phyloP scores from a whole-genome alignment of 208 protist species.

The Herpetomonas tarakana region DNA sequence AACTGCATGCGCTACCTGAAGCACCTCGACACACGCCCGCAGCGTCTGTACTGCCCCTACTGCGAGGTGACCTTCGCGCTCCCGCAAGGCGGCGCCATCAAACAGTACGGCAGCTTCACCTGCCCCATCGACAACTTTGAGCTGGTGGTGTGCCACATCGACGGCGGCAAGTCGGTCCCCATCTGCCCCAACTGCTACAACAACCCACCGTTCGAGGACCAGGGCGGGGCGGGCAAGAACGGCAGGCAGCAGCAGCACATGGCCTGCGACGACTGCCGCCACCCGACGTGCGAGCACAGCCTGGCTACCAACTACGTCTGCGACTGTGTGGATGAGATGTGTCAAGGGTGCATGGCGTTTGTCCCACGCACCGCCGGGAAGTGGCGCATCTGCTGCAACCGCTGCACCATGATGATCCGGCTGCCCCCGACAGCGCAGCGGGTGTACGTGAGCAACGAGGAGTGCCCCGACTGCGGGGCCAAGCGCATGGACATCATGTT shows the following conservation, averaged over 20 bases:
- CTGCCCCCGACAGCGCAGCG: constrained; percentile 82
- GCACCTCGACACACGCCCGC: constrained; percentile 76
- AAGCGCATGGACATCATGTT: constrained; percentile 77
- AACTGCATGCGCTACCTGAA: constrained; percentile 93
- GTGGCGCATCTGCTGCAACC: constrained; percentile 89
- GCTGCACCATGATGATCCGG: constrained; percentile 86
- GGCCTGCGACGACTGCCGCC: constrained; percentile 91
- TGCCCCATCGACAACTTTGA: constrained; percentile 95
- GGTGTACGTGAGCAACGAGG: constrained; percentile 67
- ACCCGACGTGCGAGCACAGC: constrained; percentile 89
- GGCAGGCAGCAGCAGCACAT: constrained; percentile 40
- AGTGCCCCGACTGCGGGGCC: constrained; percentile 76
- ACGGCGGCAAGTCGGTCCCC: constrained; percentile 86
- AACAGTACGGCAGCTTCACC: constrained; percentile 77
- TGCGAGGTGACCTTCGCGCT: constrained; percentile 93
- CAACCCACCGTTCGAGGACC: constrained; percentile 91
- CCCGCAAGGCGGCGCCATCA: constrained; percentile 84
- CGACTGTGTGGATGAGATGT: constrained; percentile 74
- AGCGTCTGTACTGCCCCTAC: constrained; percentile 92
- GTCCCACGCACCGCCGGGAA: constrained; percentile 80
- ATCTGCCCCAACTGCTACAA: constrained; percentile 96
- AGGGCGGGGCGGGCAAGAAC: not conserved
- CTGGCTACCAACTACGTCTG: constrained; percentile 87
- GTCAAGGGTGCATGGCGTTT: constrained; percentile 83
- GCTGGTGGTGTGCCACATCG: constrained; percentile 88